phyloP scores from a whole-genome alignment of 228 moss, liverwort and hornwort genomes.

The Sphagnum fallax region DNA sequence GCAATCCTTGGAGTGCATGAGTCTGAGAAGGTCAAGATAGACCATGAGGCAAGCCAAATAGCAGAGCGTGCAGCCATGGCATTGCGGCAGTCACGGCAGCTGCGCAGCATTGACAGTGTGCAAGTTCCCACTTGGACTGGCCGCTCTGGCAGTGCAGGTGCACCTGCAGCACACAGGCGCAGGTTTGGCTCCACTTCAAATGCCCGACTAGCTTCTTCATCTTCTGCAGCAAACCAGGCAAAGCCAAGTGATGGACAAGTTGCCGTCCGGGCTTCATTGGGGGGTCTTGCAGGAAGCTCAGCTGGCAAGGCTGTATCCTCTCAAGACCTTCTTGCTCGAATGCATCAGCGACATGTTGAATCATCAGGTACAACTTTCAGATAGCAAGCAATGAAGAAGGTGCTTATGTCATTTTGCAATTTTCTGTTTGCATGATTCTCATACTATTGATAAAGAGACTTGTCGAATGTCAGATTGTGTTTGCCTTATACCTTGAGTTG shows the following conservation, averaged over 20 bases:
- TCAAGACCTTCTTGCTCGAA: constrained; percentile 62
- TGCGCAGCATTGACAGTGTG: constrained; percentile 60
- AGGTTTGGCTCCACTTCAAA: constrained; percentile 80
- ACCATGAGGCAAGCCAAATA: constrained; percentile 78
- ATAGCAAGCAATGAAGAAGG: constrained; percentile 1
- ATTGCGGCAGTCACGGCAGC: constrained; percentile 70
- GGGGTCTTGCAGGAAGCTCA: constrained; percentile 50
- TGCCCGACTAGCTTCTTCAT: constrained; percentile 34
- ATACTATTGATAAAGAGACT: constrained; percentile 6
- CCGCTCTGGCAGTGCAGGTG: constrained; percentile 81
- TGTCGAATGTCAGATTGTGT: not conserved
- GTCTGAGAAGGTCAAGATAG: constrained; percentile 66
- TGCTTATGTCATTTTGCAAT: constrained; percentile 1
- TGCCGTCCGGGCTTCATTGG: constrained; percentile 13
- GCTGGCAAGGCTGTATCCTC: constrained; percentile 72
- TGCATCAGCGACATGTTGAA: constrained; percentile 60
- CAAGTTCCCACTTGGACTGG: constrained; percentile 98
- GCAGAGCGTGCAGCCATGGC: constrained; percentile 85
- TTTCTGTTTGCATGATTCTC: not conserved
- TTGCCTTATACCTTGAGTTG: not conserved
- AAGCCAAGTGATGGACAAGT: constrained; percentile 10
- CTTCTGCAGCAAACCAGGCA: constrained; percentile 20
- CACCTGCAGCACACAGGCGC: constrained; percentile 52
- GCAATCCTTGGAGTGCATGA: constrained; percentile 80
- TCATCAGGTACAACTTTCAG: constrained; percentile 31